Evolutionary conservation across 306 rosid genomes (phyloP), one percentile per base, ranked within the genome.

Genomic region (Parietaria judaica): DNA sequence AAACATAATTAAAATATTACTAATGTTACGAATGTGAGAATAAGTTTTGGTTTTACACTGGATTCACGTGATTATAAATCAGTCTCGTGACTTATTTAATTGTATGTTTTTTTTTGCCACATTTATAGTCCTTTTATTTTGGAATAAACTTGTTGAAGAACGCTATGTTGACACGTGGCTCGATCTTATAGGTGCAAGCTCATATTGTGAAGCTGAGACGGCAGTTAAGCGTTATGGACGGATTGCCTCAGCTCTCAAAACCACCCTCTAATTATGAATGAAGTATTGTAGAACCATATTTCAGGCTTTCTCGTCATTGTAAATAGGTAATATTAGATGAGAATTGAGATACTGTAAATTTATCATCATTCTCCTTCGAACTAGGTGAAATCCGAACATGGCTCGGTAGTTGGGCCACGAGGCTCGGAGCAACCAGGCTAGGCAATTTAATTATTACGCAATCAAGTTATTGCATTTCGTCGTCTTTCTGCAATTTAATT

Each of bases 181-280:
- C 69, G 36, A 67, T 70, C 71, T 82, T 61, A 47, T 76, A 88
- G 99, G 96, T 88, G 71, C 99, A 88, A 88, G 85, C 85, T 70
- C 99, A 92, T 78, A 88, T 88, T 69, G 75, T 79, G 51, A 88
- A 82, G 73, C 81, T 88, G 83, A 81, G 80, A 79, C 79, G 94
- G 73, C 96, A 88, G 78, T 66, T 92, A 62, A 88, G 80, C 66
- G 66, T 78, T 82, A 67, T 86, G 87, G 97, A 88, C 23, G 95
- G 95, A 63, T 62, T 61, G 52, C 96, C 92, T 65, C 92, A 76
- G 72, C 77, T 78, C 70, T 57, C 94, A 31, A 92, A 86, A 81
- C 78, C 85, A 16, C 73, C 86, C 17, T 64, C 95, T 59, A 86
- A 87, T 48, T 92, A 77, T 65, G 95, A 86, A 45, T 80, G 74